A percentile compares a stretch with the other conserved stretches of the same genome.
phyloP scores from a whole-genome alignment of 139 green algal species.

The Chlorella sp. region DNA sequence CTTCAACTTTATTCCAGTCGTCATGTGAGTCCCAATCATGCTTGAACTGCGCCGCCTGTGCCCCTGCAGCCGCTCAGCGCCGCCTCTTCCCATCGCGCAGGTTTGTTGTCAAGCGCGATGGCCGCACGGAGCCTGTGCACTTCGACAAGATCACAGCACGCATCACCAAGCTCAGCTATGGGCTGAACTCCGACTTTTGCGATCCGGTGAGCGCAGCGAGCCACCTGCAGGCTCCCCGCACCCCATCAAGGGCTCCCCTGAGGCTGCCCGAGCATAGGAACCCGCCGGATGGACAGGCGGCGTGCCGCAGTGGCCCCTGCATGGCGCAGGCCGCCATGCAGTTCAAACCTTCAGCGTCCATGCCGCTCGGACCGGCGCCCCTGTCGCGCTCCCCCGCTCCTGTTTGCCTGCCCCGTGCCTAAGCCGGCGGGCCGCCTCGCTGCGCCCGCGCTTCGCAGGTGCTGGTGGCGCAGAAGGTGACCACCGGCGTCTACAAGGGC shows the following conservation, averaged over 20 bases:
- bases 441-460: constrained; percentile 69
- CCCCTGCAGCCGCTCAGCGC: too few species aligned
- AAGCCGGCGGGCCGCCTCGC: not conserved
- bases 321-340: not conserved
- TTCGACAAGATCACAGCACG: constrained; percentile 99
- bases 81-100: not conserved
- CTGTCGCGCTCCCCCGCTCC: not conserved
- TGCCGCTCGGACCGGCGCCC: too few species aligned
- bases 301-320: too few species aligned
- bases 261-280: not conserved
- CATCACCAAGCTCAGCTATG: constrained; percentile 97
- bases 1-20: too few species aligned
- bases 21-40: too few species aligned
- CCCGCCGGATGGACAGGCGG: not conserved
- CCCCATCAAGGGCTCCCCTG: not conserved
- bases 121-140: constrained; percentile 85
- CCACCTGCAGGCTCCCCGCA: too few species aligned
- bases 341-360: not conserved
- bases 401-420: not conserved
- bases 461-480: constrained; percentile 98
- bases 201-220: constrained; percentile 76
- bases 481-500: constrained; percentile 94
- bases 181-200: constrained; percentile 95
- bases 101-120: constrained; percentile 95
- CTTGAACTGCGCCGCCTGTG: too few species aligned